Percentiles rank a stretch among this genome's conserved stretches.
These are phyloP conservation scores for Melanomma pulvis-pyrius DNA, from an alignment of 495 filamentous ascomycete genomes.

Conservation along the genomic window DNA sequence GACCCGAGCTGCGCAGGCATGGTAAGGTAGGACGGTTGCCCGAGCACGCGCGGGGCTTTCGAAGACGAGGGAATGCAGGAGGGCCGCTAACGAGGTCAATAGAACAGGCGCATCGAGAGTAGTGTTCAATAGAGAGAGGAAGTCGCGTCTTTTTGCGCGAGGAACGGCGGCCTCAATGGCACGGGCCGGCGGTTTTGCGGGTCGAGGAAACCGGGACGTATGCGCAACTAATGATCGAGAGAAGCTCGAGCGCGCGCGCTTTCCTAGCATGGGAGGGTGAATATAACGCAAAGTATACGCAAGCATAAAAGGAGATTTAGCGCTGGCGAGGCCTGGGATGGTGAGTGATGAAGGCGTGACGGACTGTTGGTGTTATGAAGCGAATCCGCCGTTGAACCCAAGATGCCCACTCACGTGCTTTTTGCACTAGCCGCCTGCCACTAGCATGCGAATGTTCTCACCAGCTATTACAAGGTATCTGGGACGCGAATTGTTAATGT, in stretches of 20 bases:
- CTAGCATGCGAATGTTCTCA: no score
- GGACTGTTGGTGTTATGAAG: no score
- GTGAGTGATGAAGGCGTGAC: no score
- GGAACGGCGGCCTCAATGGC: not conserved
- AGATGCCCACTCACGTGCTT: no score
- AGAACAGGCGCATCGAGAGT: slow-evolving; percentile 7
- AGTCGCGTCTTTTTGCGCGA: slow-evolving; percentile 6
- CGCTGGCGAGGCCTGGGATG: no score
- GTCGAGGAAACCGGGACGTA: not conserved
- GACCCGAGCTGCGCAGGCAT: slow-evolving; percentile 14
- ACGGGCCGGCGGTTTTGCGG: not conserved
- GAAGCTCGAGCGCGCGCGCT: slow-evolving; percentile 8
- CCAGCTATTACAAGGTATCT: slow-evolving; percentile 23
- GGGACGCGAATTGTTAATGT: slow-evolving; percentile 15
- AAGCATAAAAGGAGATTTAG: not conserved
- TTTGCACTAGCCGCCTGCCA: no score
- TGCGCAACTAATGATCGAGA: slow-evolving; percentile 10
- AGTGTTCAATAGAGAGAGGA: slow-evolving; percentile 6
- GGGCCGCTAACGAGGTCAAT: slow-evolving; percentile 4
- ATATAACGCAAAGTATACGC: slow-evolving; percentile 5
- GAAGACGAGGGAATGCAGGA: slow-evolving; percentile 9
- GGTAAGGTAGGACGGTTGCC: slow-evolving; percentile 5
- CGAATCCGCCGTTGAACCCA: no score
- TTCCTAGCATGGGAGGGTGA: slow-evolving; percentile 16
- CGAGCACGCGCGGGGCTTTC: slow-evolving; percentile 11